Conservation (phyloP, 1,284 basidiomycete genomes). For the Moesziomyces globuligerus region DNA sequence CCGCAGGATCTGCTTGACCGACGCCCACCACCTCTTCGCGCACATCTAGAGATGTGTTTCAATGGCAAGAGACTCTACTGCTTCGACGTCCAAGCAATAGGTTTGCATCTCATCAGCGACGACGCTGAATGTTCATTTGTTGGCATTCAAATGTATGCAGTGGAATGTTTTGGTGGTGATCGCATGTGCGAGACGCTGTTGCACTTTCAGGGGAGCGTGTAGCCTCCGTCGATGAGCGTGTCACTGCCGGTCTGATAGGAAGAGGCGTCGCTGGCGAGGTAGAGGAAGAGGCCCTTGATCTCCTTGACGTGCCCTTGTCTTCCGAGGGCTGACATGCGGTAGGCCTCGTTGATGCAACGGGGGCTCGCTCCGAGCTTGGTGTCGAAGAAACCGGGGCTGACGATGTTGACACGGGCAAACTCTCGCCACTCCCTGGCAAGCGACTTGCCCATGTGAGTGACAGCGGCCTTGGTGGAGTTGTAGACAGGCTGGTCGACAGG, state of each 20-base stretch:
- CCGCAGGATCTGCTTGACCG: not conserved
- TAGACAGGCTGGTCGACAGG: constrained; percentile 54
- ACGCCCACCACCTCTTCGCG: too few species aligned
- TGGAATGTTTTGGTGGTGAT: too few species aligned
- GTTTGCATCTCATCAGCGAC: too few species aligned
- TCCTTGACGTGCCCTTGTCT: constrained; percentile 63
- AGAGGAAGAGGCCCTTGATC: constrained; percentile 62
- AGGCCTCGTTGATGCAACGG: constrained; percentile 41
- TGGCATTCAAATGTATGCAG: too few species aligned
- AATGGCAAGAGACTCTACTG: too few species aligned
- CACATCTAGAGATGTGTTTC: too few species aligned
- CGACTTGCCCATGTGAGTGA: constrained; percentile 56
- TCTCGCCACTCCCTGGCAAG: constrained; percentile 59
- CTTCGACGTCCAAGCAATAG: too few species aligned
- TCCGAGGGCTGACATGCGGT: constrained; percentile 54
- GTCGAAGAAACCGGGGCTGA: constrained; percentile 66
- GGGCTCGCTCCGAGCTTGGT: constrained; percentile 62
- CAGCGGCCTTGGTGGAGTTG: constrained; percentile 60
- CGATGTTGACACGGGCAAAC: constrained; percentile 66
- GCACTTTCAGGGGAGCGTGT: constrained; percentile 46
- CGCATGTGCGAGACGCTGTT: too few species aligned
- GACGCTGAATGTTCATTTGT: not conserved
- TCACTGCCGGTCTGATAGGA: constrained; percentile 53
- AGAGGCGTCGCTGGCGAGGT: constrained; percentile 54
- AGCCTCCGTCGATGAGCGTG: constrained; percentile 58